Evolutionary conservation across 345 rosid genomes (phyloP).

Genomic region (Erucastrum elatum): DNA sequence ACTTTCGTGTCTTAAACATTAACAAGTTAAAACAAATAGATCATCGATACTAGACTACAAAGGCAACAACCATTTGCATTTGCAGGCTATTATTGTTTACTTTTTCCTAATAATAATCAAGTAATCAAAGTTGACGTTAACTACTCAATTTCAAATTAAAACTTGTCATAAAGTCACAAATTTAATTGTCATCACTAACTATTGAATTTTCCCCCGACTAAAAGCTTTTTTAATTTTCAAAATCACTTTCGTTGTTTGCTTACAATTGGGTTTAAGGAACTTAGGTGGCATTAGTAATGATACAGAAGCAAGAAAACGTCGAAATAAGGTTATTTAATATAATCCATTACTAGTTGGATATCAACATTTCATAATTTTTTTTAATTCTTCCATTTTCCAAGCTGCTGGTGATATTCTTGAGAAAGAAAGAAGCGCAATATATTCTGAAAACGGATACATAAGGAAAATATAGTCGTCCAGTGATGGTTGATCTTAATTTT

Average conservation of each 20-base stretch:
- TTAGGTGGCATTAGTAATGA: not conserved
- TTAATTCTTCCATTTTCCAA: not conserved
- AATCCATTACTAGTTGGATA: not conserved
- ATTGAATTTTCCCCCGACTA: not conserved
- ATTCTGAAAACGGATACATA: not conserved
- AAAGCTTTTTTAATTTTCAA: not conserved
- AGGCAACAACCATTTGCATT: no score
- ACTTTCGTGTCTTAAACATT: no score
- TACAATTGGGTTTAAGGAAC: no score
- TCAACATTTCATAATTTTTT: not conserved
- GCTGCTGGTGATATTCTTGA: not conserved
- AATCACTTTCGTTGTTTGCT: no score
- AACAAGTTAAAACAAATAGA: no score
- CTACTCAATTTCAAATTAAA: not conserved
- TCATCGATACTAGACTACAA: no score
- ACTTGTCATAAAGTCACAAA: not conserved
- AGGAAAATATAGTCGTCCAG: not conserved
- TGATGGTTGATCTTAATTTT: conserved; percentile 1
- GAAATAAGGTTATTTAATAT: not conserved
- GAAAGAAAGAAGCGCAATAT: not conserved
- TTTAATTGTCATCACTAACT: not conserved
- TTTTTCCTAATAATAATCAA: not conserved
- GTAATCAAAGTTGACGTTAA: not conserved
- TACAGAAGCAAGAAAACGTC: not conserved
- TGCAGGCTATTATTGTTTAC: no score